phyloP scores from a whole-genome alignment of 176 grass and related monocot genomes.

The Carex littledalei region DNA sequence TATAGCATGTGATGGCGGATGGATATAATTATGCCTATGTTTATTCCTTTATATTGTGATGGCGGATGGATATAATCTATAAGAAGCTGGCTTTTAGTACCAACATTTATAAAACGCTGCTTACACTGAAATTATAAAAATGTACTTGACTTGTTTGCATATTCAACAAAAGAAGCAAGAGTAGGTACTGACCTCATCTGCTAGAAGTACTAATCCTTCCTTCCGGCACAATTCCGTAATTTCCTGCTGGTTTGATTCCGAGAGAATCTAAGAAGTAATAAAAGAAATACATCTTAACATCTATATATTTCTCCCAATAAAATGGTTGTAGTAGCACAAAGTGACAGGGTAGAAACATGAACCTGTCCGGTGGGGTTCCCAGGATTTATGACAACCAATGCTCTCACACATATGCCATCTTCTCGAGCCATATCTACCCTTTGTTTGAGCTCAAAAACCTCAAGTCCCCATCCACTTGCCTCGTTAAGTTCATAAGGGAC shows the following conservation, averaged over 20 bases:
- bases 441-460: slow-evolving; percentile 65
- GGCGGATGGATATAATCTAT: too few relatives aligned
- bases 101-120: neutral
- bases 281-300: neutral
- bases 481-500: slow-evolving; percentile 62
- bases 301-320: neutral
- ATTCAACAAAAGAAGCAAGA: neutral
- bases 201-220: slow-evolving; percentile 70
- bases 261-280: slow-evolving; percentile 34
- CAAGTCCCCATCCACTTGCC: slow-evolving; percentile 45
- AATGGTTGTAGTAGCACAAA: neutral
- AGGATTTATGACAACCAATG: slow-evolving; percentile 70
- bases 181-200: slow-evolving; percentile 56
- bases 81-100: too few relatives aligned
- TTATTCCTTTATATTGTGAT: neutral
- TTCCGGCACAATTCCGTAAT: slow-evolving; percentile 68
- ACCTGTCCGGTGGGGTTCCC: slow-evolving; percentile 81
- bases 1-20: neutral
- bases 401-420: slow-evolving; percentile 47
- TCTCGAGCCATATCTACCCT: slow-evolving; percentile 50
- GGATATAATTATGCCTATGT: neutral
- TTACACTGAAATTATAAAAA: neutral
- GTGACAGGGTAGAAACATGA: neutral
- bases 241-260: slow-evolving; percentile 50
- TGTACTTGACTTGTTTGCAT: neutral